Percentiles rank a stretch among this genome's conserved stretches.
Conservation (phyloP, 2,329 filamentous ascomycete genomes). For the Stagonosporopsis rhizophila region DNA sequence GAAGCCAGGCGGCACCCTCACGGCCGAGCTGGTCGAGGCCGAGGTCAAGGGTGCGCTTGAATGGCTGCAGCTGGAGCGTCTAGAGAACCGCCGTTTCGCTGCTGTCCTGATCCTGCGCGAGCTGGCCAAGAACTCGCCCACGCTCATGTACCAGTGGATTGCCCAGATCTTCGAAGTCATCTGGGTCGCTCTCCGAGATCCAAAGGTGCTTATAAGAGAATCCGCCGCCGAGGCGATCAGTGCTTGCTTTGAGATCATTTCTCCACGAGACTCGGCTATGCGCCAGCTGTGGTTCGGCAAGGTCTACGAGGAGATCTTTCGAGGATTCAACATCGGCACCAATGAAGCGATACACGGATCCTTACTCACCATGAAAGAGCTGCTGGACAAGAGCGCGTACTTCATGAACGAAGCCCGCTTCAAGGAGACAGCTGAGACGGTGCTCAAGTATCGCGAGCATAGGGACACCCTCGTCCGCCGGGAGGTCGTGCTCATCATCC, state of each 20-base stretch:
- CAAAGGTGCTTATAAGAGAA: conserved; percentile 87
- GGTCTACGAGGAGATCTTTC: conserved; percentile 85
- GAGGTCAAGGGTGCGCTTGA: conserved; percentile 96
- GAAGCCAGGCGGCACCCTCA: conserved; percentile 88
- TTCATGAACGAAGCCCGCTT: conserved; percentile 95
- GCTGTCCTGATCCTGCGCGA: conserved; percentile 91
- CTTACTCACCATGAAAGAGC: conserved; percentile 87
- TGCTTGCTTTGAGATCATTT: conserved; percentile 94
- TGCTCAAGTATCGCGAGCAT: conserved; percentile 91
- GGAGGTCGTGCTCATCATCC: conserved; percentile 90
- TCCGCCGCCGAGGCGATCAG: conserved; percentile 93
- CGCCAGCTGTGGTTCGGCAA: conserved; percentile 87
- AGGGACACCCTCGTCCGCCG: conserved; percentile 85
- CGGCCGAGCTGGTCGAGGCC: conserved; percentile 93
- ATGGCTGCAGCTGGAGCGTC: conserved; percentile 93
- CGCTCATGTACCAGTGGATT: conserved; percentile 93
- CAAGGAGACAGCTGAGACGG: conserved; percentile 88
- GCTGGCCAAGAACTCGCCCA: conserved; percentile 89
- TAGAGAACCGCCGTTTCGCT: conserved; percentile 92
- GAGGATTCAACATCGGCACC: conserved; percentile 76
- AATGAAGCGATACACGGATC: conserved; percentile 94
- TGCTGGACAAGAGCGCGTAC: conserved; percentile 95
- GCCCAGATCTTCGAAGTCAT: conserved; percentile 95
- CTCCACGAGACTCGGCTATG: conserved; percentile 87
- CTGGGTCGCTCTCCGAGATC: conserved; percentile 91